A percentile compares a stretch with the other conserved stretches of the same genome.
Conservation (phyloP, 108 stramenopile genomes). For the Cyclotella atomus region DNA sequence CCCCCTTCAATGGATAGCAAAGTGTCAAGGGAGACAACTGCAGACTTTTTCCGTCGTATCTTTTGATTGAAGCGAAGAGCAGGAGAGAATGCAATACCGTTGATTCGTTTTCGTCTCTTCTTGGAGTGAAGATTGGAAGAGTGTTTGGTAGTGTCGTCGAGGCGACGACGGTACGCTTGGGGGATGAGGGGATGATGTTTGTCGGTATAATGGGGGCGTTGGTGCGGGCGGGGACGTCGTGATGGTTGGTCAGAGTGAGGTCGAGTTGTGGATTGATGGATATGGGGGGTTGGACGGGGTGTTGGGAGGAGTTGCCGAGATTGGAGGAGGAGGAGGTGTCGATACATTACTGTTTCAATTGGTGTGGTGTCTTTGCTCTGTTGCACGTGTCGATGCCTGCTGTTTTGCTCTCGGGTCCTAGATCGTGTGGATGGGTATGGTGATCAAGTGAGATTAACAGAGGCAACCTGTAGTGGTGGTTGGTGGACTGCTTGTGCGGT, state of each 20-base stretch:
- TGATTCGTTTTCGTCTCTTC: too few species aligned
- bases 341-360: background rate
- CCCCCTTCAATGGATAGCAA: background rate
- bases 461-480: too few species aligned
- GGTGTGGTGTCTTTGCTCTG: background rate
- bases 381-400: background rate
- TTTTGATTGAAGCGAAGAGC: too few species aligned
- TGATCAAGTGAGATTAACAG: too few species aligned
- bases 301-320: background rate
- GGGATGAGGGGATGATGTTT: background rate
- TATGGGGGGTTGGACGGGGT: background rate
- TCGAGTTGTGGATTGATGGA: too few species aligned
- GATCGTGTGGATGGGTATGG: too few species aligned
- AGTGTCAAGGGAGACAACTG: background rate
- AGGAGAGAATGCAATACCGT: too few species aligned
- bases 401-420: too few species aligned
- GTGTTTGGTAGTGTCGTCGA: background rate
- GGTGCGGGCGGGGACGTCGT: background rate
- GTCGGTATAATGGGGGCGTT: background rate
- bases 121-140: too few species aligned
- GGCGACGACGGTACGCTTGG: conserved; percentile 9
- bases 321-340: background rate
- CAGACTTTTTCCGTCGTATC: background rate
- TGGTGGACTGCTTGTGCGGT: too few species aligned
- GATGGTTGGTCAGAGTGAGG: background rate